These are phyloP conservation scores for Aspergillus floridensis DNA, from an alignment of 2,329 filamentous ascomycete species.

Conservation along the genomic window DNA sequence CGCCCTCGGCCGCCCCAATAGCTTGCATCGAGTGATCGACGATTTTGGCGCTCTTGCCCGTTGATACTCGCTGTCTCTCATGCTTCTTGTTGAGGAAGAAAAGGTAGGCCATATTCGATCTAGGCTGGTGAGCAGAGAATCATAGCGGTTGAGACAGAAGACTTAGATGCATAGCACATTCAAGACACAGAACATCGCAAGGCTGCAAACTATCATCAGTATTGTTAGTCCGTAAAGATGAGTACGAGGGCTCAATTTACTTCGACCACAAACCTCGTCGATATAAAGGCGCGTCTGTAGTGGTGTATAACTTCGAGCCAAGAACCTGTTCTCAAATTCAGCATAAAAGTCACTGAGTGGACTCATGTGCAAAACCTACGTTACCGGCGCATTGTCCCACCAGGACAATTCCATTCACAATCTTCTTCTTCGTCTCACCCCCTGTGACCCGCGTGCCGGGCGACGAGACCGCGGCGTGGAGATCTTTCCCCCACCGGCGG, in stretches of 20 bases:
- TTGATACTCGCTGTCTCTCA: constrained; percentile 51
- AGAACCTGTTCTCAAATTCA: constrained; percentile 45
- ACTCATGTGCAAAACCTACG: constrained; percentile 22
- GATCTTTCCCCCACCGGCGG: constrained; percentile 51
- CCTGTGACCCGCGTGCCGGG: constrained; percentile 56
- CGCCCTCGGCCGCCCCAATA: constrained; percentile 19
- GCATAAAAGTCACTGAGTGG: background rate
- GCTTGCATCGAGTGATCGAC: constrained; percentile 61
- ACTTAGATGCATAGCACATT: constrained; percentile 50
- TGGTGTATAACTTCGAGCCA: constrained; percentile 63
- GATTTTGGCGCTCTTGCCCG: constrained; percentile 60
- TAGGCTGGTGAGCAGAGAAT: constrained; percentile 3
- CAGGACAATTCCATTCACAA: constrained; percentile 63
- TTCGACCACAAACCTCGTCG: constrained; percentile 58
- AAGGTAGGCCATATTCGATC: constrained; percentile 48
- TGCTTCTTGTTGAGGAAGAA: constrained; percentile 56
- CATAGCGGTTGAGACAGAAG: background rate
- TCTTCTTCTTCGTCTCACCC: constrained; percentile 68
- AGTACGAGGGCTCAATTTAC: constrained; percentile 20
- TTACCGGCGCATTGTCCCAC: constrained; percentile 66
- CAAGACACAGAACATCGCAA: constrained; percentile 61
- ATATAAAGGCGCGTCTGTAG: constrained; percentile 59
- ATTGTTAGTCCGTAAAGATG: background rate
- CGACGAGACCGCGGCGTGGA: constrained; percentile 54
- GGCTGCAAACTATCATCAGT: constrained; percentile 23